Evolutionary conservation across 371 early-diverging fungal genomes (phyloP), one percentile per base, ranked within the genome.

Genomic region (Mucor saturninus): DNA sequence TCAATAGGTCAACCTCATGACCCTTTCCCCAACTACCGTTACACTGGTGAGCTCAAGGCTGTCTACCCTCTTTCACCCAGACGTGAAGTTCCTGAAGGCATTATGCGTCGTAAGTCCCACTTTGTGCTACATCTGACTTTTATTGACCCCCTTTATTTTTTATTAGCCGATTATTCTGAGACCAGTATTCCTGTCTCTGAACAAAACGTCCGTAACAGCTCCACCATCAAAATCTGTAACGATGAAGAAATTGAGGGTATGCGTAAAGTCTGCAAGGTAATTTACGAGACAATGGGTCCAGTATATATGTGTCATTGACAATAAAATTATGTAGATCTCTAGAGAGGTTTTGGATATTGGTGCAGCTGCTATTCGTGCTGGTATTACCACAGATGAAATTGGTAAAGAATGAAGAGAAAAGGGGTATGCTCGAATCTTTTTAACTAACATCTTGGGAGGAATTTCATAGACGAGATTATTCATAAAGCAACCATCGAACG

Each of bases 351-450:
- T 97, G 30, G 90, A 94, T 62, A 88, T 85, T 49, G 96, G 91
- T 57, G 88, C 86, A 26, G 85, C 85, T 26, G 90, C 94, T 48
- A 85, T 94, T 62, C 86, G 86, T 65, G 83, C 87, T 43, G 99
- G 99, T 15, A 86, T 91, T 5, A 97, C 97, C 1, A 96, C 98
- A 0, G 95, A 93, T 61, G 95, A 93, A 67, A 93, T 98, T 60
- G 86, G 80, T 76, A 67, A 60, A 21, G 21, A 21, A 21, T 21
- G 1, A 21, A 21, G 21, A 21, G 21, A 21, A 21, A 26, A 42
- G 1, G 38, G 31, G 46, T 31, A 59, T 26, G 32, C 7, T 26
- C 5, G 14, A 42, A 14, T 53, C 10, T 53, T 8, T 53, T 10
- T 53, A 4, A 31, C 0, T 64, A 49, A 43, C 9, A 43, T 21